Conservation (phyloP, 106 monocot genomes). For the Iris macrosiphon region DNA sequence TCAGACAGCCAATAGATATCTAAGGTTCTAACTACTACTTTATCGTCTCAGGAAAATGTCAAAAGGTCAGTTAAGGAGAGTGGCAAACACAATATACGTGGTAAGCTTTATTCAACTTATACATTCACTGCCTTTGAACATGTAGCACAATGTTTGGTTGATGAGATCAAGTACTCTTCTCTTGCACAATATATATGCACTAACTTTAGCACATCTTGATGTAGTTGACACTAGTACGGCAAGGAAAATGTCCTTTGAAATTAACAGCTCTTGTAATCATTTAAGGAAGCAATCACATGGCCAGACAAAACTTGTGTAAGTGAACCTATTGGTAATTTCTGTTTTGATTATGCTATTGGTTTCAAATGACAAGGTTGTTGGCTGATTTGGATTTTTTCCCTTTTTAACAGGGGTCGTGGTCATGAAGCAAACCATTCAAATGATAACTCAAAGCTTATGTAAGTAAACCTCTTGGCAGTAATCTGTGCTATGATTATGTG, state of each 20-base stretch:
- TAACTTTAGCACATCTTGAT: conserved; percentile 6
- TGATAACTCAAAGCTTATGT: conserved; percentile 11
- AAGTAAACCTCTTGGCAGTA: not conserved
- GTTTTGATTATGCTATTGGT: too few species aligned
- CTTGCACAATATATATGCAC: not conserved
- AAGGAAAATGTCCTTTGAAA: conserved; percentile 4
- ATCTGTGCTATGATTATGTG: not conserved
- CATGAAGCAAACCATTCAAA: not conserved
- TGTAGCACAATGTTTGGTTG: not conserved
- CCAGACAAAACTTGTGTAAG: too few species aligned
- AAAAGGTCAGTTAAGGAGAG: conserved; percentile 5
- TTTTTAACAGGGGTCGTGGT: too few species aligned
- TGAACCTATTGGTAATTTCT: too few species aligned
- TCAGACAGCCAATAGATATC: too few species aligned
- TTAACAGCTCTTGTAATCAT: too few species aligned
- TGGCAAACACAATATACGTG: conserved; percentile 6
- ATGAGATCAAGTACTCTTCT: not conserved
- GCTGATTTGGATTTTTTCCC: too few species aligned
- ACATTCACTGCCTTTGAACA: not conserved
- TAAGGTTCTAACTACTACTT: too few species aligned
- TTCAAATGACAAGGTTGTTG: too few species aligned
- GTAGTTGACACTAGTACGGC: conserved; percentile 3
- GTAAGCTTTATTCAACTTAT: conserved; percentile 2
- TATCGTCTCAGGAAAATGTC: conserved; percentile 11
- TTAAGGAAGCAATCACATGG: too few species aligned